A percentile compares a stretch with the other conserved stretches of the same genome.
phyloP scores from a whole-genome alignment of 768 basidiomycete species.

The Hemileccinum impolitum region DNA sequence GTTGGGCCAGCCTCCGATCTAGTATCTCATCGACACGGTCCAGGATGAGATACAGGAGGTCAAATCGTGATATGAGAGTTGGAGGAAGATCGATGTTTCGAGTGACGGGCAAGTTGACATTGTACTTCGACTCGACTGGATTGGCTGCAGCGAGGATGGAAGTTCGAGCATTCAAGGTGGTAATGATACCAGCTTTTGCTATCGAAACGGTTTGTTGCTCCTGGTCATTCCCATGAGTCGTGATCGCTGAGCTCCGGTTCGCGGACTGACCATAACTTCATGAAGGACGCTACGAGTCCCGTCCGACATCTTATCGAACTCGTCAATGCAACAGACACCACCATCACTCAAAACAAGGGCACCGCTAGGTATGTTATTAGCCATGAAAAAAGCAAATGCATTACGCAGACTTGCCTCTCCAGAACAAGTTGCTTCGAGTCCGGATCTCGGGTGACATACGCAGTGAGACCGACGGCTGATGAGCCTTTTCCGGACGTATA shows the following conservation, averaged over 20 bases:
- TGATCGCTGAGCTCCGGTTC: neutral
- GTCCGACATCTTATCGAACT: conserved; percentile 99
- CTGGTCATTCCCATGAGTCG: conserved; percentile 38
- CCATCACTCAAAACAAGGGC: conserved; percentile 94
- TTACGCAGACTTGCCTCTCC: conserved; percentile 64
- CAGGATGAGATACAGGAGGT: conserved; percentile 91
- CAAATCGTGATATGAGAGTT: conserved; percentile 96
- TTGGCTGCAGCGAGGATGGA: conserved; percentile 98
- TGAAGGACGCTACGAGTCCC: conserved; percentile 96
- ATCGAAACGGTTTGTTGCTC: conserved; percentile 99
- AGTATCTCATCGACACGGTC: conserved; percentile 89
- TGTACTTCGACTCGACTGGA: conserved; percentile 94
- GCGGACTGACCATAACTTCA: conserved; percentile 84
- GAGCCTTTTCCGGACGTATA: conserved; percentile 98
- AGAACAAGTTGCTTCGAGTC: conserved; percentile 98
- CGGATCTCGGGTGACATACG: conserved; percentile 96
- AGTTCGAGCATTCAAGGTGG: conserved; percentile 96
- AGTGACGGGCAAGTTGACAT: conserved; percentile 87
- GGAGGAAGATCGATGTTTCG: conserved; percentile 97
- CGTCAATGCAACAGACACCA: conserved; percentile 97
- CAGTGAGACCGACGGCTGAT: conserved; percentile 97
- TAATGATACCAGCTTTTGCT: conserved; percentile 98
- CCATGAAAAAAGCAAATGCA: neutral
- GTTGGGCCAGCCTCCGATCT: conserved; percentile 86
- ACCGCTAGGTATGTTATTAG: conserved; percentile 50